Conservation (phyloP, 495 filamentous ascomycete species). For the Amniculicola lignicola region DNA sequence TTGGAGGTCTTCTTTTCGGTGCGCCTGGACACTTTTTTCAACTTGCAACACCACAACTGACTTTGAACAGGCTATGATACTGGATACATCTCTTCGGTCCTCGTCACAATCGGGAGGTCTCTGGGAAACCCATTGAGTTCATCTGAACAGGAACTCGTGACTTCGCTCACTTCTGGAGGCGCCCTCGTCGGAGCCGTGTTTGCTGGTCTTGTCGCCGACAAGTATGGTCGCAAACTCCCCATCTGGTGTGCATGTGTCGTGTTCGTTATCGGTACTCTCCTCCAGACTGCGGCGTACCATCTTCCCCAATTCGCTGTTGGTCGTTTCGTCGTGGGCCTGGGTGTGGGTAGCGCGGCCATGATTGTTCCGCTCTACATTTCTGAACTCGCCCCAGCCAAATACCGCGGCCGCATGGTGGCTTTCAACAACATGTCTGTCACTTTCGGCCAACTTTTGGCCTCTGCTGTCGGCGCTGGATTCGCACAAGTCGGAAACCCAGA, state of each 20-base stretch:
- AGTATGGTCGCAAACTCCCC: conserved; percentile 48
- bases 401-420: conserved; percentile 54
- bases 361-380: conserved; percentile 47
- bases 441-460: conserved; percentile 51
- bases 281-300: conserved; percentile 48
- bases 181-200: conserved; percentile 52
- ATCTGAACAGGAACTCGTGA: conserved; percentile 49
- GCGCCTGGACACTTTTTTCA: background rate
- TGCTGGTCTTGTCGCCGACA: conserved; percentile 51
- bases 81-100: conserved; percentile 50
- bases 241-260: conserved; percentile 50
- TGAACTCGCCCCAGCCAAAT: conserved; percentile 50
- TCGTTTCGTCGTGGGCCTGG: conserved; percentile 51
- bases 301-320: conserved; percentile 51
- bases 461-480: conserved; percentile 53
- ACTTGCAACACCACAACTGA: conserved; percentile 9
- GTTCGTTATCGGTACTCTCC: conserved; percentile 48
- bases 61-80: conserved; percentile 46
- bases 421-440: conserved; percentile 57
- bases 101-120: conserved; percentile 44
- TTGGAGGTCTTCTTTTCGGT: conserved; percentile 44
- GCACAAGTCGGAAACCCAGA: conserved; percentile 42
- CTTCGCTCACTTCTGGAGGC: conserved; percentile 48
- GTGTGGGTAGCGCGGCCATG: conserved; percentile 54
- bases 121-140: conserved; percentile 39